Base-by-base conservation (phyloP, 23 red algal genomes). In the Gracilariopsis chorda region DNA sequence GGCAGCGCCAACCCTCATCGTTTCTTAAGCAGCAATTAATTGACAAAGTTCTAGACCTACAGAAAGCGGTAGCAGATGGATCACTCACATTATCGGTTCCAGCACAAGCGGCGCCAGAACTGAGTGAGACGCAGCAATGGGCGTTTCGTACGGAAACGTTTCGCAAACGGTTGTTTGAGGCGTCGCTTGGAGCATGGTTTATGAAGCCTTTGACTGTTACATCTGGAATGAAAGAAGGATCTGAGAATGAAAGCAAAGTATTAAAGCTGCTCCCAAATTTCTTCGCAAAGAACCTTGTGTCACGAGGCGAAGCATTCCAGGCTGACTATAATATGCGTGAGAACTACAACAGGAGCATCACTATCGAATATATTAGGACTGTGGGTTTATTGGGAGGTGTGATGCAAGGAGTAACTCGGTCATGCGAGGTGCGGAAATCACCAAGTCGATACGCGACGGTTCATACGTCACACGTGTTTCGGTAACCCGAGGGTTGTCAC, bases 161-260 rank as follows among this genome's bases (percentile, higher is more conserved):
- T 34, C 24, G 25, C 21, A 4, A 48, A 19, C 17, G 7, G 13
- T 36, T 76, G 7, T 46, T 29, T 3, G 27, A 82, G 41, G 37
- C 78, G 12, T 82, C 48, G 5, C 23, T 82, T 19, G 29, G 40
- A n/a, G 48, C 78, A 10, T 60, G 51, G 51, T 27, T 82, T 4
- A 82, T 82, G 52, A 62, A 82, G 28, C 78, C 37, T 2, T 39
- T 82, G 23, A n/a, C 36, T 0, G 23, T 52, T 2, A 82, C 48
- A 5, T 30, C 28, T 56, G 78, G 78, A 5, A 63, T 82, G 78
- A 36, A 62, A 21, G 78, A 82, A 24, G 80, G 51, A 40, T 62
- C 51, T 20, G 16, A 33, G 13, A 82, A 62, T 21, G 78, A 82
- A n/a, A 25, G 0, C 17, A 39, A 40, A 10, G 53, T 62, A n/a